phyloP scores from a whole-genome alignment of 768 basidiomycete species.

The Lactifluus subvellereus region DNA sequence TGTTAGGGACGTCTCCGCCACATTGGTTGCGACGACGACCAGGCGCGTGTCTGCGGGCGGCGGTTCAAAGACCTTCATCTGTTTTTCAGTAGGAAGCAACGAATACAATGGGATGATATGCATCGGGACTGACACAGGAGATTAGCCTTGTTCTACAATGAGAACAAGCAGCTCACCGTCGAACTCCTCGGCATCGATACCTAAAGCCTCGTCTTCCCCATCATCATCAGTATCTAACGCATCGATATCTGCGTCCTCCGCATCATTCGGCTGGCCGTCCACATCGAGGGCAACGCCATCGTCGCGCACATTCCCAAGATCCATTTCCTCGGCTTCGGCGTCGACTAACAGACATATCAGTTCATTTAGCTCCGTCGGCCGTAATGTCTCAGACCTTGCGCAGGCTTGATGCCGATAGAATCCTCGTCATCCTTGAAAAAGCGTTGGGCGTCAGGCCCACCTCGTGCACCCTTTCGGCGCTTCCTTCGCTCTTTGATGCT shows the following conservation, averaged over 20 bases:
- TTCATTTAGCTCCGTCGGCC: not conserved
- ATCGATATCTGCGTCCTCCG: conserved; percentile 61
- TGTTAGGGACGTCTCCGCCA: conserved; percentile 94
- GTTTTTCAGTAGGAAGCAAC: conserved; percentile 84
- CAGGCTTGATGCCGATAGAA: conserved; percentile 32
- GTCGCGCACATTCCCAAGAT: conserved; percentile 47
- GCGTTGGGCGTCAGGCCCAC: conserved; percentile 8
- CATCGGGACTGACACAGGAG: conserved; percentile 64
- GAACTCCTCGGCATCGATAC: conserved; percentile 56
- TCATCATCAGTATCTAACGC: conserved; percentile 71
- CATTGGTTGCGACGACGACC: conserved; percentile 93
- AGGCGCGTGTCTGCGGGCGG: conserved; percentile 79
- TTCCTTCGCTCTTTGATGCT: conserved; percentile 51
- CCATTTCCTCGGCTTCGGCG: conserved; percentile 76
- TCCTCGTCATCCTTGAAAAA: conserved; percentile 13
- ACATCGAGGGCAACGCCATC: conserved; percentile 63
- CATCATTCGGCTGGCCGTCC: conserved; percentile 41
- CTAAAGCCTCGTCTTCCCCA: conserved; percentile 47
- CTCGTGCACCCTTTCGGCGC: conserved; percentile 27
- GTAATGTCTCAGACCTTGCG: conserved; percentile 40
- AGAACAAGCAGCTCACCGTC: conserved; percentile 44
- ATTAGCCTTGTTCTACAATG: conserved; percentile 2
- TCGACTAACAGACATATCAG: conserved; percentile 42
- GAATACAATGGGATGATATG: conserved; percentile 94
- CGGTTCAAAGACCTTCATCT: conserved; percentile 86